phyloP scores from a whole-genome alignment of 306 rosid species.

The Castanea mollissima region DNA sequence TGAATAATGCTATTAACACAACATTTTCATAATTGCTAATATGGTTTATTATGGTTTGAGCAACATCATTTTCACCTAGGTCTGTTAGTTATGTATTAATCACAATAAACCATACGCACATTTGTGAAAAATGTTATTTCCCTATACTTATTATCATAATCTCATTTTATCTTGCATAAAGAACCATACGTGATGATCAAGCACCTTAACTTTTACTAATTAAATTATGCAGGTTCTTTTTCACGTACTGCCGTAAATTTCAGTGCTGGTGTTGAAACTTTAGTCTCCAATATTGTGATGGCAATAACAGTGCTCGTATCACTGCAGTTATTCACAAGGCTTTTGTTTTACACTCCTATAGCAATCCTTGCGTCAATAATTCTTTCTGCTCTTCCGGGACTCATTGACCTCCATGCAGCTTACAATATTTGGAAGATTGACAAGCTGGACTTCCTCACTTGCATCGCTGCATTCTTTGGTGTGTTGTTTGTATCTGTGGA shows the following conservation, averaged over 20 bases:
- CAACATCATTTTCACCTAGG: too few relatives aligned
- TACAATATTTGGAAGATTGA: slow-evolving; percentile 76
- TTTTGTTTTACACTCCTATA: slow-evolving; percentile 71
- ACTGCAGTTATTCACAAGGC: slow-evolving; percentile 55
- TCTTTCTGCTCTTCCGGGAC: slow-evolving; percentile 83
- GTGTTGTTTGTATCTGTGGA: slow-evolving; percentile 74
- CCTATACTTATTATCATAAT: not conserved
- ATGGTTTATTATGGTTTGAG: too few relatives aligned
- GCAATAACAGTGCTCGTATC: slow-evolving; percentile 61
- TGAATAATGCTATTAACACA: too few relatives aligned
- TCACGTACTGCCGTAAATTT: slow-evolving; percentile 75
- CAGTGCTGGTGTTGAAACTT: slow-evolving; percentile 73
- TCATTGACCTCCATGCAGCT: slow-evolving; percentile 52
- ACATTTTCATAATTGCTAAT: too few relatives aligned
- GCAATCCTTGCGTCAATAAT: slow-evolving; percentile 77
- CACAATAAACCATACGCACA: too few relatives aligned
- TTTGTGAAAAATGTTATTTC: too few relatives aligned
- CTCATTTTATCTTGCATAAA: not conserved
- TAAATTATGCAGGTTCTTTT: slow-evolving; percentile 58
- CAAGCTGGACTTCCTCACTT: slow-evolving; percentile 71
- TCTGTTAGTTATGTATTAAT: too few relatives aligned
- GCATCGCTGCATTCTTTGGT: slow-evolving; percentile 67
- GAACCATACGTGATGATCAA: too few relatives aligned
- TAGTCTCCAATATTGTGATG: slow-evolving; percentile 77
- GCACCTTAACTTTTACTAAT: not conserved